phyloP scores from a whole-genome alignment of 164 flowering plant genomes.

The Houttuynia cordata region DNA sequence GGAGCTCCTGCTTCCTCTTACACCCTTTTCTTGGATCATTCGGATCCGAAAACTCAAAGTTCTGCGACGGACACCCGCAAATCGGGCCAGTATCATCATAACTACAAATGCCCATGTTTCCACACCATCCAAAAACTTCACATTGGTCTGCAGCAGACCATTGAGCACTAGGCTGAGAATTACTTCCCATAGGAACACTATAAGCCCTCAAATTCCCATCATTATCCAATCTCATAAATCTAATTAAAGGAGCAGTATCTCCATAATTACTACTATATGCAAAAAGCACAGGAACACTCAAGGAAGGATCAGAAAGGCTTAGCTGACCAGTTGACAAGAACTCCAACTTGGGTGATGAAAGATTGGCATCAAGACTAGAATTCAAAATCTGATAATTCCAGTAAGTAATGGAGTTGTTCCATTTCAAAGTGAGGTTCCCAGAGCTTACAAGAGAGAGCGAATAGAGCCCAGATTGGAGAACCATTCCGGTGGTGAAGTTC shows the following conservation, averaged over 20 bases:
- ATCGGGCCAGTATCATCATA: constrained; percentile 45
- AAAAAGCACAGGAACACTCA: constrained; percentile 16
- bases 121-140: constrained; percentile 69
- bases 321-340: constrained; percentile 43
- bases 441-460: constrained; percentile 12
- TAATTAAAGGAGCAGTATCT: constrained; percentile 33
- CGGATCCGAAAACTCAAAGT: constrained; percentile 53
- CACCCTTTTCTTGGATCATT: constrained; percentile 60
- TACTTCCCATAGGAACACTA: constrained; percentile 31
- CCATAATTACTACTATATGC: constrained; percentile 77
- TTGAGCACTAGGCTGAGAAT: constrained; percentile 10
- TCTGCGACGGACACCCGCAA: constrained; percentile 66
- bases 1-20: constrained; percentile 52
- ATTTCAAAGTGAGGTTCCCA: constrained; percentile 25
- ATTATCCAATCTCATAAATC: constrained; percentile 50
- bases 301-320: constrained; percentile 27
- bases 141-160: constrained; percentile 88
- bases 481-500: constrained; percentile 14
- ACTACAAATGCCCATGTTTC: constrained; percentile 68
- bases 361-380: constrained; percentile 10
- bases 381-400: constrained; percentile 20
- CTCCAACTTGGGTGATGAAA: constrained; percentile 38
- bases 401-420: constrained; percentile 19
- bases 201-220: constrained; percentile 90
- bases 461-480: constrained; percentile 20